Base-by-base conservation (phyloP, 805 yeast genomes). In the Debaryomyces maramus region DNA sequence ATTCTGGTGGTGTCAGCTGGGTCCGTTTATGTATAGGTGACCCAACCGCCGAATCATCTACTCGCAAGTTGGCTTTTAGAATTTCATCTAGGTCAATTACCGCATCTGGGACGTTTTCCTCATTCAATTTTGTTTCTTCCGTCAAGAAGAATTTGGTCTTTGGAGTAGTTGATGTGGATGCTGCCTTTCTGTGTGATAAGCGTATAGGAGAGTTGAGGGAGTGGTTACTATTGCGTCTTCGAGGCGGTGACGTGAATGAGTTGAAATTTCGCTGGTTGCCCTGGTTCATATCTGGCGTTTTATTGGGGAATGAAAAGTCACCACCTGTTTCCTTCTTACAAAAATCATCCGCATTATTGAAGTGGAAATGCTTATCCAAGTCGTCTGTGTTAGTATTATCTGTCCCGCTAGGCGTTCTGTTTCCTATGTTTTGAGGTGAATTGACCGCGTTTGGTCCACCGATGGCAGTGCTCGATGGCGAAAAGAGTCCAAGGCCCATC, bases 51-150 rank as follows among this genome's bases (percentile, higher is more conserved):
- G 35, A 7, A 15, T 32, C 54, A 3, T 60, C 62, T 17, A 60
- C 57, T 35, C 61, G 63, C 32, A 60, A 43, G 37, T 56, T 57
- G 4, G 66, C 64, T 39, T 62, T 57, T 18, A 65, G 47, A 6
- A 67, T 61, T 36, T 64, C 70, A 43, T 67, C 72, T 32, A 67
- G 54, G 41, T 67, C 73, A 17, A 67, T 67, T 7, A 67, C 60
- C 6, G 72, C 69, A 33, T 66, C 67, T 3, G 72, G 72, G 2
- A 65, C 52, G 37, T 61, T 61, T 27, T 61, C 60, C 24, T 42
- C 50, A 36, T 55, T 52, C 20, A 56, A 17, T 6, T 42, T 48
- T 3, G 63, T 55, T 43, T 63, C 67, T 34, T 59, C 66, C 0
- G 66, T 61, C 9, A 56, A 43, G 28, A 61, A 63, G 38, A 60